Percentiles rank a stretch among this genome's conserved stretches.
Evolutionary conservation across 2,329 filamentous ascomycete genomes (phyloP).

Genomic region (Sphaceloma murrayae): DNA sequence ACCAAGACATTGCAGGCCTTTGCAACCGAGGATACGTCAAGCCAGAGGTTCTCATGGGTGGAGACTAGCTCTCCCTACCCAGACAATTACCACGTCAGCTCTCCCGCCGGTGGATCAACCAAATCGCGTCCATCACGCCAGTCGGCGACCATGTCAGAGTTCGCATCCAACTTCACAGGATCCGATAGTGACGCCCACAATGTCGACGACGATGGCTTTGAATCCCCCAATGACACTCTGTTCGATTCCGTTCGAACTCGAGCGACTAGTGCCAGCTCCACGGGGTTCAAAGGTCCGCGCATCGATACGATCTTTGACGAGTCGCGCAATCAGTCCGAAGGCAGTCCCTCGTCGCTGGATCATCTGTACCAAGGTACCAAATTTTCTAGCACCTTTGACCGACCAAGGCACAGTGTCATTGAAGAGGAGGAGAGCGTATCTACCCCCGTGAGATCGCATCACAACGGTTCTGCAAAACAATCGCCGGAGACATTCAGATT

Average conservation of each 20-base stretch:
- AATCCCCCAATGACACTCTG: constrained; percentile 65
- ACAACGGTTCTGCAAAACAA: constrained; percentile 30
- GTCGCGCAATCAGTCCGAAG: constrained; percentile 36
- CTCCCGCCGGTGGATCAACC: constrained; percentile 16
- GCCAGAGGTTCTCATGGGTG: constrained; percentile 1
- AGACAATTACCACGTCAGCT: constrained; percentile 14
- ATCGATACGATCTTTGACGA: constrained; percentile 78
- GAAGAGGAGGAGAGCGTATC: constrained; percentile 43
- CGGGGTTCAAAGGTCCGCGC: constrained; percentile 53
- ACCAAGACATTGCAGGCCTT: constrained; percentile 14
- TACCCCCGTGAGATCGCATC: constrained; percentile 39
- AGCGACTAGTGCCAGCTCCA: constrained; percentile 56
- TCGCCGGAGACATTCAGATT: constrained; percentile 25
- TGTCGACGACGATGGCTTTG: constrained; percentile 67
- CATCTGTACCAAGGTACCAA: constrained; percentile 2
- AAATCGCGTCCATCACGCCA: constrained; percentile 38
- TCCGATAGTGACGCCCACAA: constrained; percentile 61
- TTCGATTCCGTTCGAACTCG: constrained; percentile 68
- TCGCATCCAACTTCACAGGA: constrained; percentile 52
- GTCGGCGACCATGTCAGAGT: constrained; percentile 50
- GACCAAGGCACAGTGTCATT: constrained; percentile 37
- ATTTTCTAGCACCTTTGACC: constrained; percentile 9
- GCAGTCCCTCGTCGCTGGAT: constrained; percentile 1
- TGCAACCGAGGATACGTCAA: constrained; percentile 4
- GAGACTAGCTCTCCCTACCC: constrained; percentile 2